Evolutionary conservation across 2,329 filamentous ascomycete genomes (phyloP).

Genomic region (Aureobasidium mangrovei): DNA sequence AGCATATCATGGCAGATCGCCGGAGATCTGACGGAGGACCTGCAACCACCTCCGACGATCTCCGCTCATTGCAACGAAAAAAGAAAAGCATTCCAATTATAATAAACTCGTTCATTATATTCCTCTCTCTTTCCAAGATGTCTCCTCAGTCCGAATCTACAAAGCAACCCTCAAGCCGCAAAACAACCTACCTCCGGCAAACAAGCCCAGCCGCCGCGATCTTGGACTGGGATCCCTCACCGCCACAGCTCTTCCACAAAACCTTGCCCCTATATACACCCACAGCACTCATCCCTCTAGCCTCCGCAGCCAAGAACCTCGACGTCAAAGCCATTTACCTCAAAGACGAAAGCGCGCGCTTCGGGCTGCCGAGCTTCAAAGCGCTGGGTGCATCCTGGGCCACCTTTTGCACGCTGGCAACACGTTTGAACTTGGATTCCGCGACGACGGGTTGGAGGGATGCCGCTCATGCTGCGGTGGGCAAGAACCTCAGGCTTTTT

Average conservation of each 20-base stretch:
- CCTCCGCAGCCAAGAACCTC: conserved; percentile 47
- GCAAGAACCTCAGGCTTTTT: conserved; percentile 38
- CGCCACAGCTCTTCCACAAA: conserved; percentile 43
- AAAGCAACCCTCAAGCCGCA: not conserved
- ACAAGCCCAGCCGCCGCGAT: not conserved
- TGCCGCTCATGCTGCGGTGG: conserved; percentile 22
- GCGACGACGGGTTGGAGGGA: not conserved
- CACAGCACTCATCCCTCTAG: conserved; percentile 48
- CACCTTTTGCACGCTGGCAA: conserved; percentile 47
- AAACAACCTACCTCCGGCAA: not conserved
- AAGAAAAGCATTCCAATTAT: too few relatives aligned
- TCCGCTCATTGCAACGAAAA: too few relatives aligned
- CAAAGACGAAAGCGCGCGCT: conserved; percentile 62
- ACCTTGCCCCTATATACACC: conserved; percentile 47
- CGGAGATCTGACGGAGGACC: too few relatives aligned
- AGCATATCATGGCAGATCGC: too few relatives aligned
- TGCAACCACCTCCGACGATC: too few relatives aligned
- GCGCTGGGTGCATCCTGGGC: conserved; percentile 73
- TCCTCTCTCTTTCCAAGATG: too few relatives aligned
- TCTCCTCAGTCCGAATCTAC: not conserved
- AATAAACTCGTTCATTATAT: too few relatives aligned
- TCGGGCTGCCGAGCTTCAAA: conserved; percentile 68
- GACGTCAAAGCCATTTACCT: conserved; percentile 51
- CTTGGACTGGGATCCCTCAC: not conserved
- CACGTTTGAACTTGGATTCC: not conserved